Percentiles rank a stretch among this genome's conserved stretches.
Evolutionary conservation across 2,329 filamentous ascomycete genomes (phyloP).

Genomic region (Fusarium coicis): DNA sequence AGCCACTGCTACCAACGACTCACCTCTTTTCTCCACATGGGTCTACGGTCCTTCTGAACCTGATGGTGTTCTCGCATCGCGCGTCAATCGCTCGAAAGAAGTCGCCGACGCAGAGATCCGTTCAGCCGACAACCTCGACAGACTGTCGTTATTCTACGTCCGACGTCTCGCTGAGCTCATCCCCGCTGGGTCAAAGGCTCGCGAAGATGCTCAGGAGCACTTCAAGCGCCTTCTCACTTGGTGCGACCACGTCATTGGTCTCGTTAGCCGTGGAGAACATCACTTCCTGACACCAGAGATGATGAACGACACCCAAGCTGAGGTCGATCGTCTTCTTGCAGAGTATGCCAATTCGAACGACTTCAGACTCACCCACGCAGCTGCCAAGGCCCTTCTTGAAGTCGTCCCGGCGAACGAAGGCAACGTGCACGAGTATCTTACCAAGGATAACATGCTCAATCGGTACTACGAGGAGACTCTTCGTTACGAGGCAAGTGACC

Average conservation of each 20-base stretch:
- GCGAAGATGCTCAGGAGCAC: background rate
- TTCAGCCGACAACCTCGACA: conserved; percentile 2
- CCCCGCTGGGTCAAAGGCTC: background rate
- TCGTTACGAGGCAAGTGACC: background rate
- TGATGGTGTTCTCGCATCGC: background rate
- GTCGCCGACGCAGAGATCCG: conserved; percentile 5
- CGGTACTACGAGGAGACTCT: conserved; percentile 45
- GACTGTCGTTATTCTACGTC: background rate
- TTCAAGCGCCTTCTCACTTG: conserved; percentile 3
- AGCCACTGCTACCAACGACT: background rate
- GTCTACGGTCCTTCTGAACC: background rate
- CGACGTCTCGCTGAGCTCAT: background rate
- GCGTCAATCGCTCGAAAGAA: background rate
- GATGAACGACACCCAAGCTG: conserved; percentile 3
- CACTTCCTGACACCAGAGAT: background rate
- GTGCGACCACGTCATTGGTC: background rate
- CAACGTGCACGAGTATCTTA: background rate
- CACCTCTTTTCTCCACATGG: background rate
- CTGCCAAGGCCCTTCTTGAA: background rate
- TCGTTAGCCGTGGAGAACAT: background rate
- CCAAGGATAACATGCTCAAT: conserved; percentile 45
- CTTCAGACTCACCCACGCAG: conserved; percentile 1
- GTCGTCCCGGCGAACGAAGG: conserved; percentile 4
- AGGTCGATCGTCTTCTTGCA: background rate
- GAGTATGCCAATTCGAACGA: conserved; percentile 7